These are phyloP conservation scores for Castanea sativa DNA, from an alignment of 306 rosid species.

Conservation along the genomic window DNA sequence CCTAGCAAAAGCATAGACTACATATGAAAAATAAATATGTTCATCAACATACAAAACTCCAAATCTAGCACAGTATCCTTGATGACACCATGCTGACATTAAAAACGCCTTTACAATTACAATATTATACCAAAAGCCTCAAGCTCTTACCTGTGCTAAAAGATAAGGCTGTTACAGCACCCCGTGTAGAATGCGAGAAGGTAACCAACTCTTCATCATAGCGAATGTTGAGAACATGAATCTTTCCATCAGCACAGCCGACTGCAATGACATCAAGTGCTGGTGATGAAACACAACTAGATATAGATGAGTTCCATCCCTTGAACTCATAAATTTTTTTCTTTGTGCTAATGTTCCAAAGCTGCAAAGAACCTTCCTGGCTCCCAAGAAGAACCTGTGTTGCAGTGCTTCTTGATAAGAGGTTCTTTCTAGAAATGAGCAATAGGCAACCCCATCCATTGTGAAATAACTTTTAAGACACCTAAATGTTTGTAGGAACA, in stretches of 20 bases:
- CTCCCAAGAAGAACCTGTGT: conserved; percentile 83
- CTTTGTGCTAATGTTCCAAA: conserved; percentile 90
- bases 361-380: conserved; percentile 81
- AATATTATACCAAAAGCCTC: neutral
- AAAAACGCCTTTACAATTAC: neutral
- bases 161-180: conserved; percentile 90
- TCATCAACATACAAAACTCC: neutral
- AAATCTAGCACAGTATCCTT: neutral
- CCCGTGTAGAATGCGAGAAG: conserved; percentile 84
- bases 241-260: conserved; percentile 86
- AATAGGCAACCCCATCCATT: neutral
- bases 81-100: neutral
- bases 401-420: conserved; percentile 17
- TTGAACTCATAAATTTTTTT: conserved; percentile 78
- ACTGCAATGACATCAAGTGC: conserved; percentile 87
- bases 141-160: conserved; percentile 67
- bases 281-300: conserved; percentile 83
- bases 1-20: neutral
- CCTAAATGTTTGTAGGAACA: neutral
- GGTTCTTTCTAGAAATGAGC: conserved; percentile 4
- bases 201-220: conserved; percentile 74
- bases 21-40: neutral
- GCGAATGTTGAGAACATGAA: conserved; percentile 79
- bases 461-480: neutral
- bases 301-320: conserved; percentile 84